Base-by-base conservation (phyloP, 2,329 filamentous ascomycete species). In the Boeremia exigua region DNA sequence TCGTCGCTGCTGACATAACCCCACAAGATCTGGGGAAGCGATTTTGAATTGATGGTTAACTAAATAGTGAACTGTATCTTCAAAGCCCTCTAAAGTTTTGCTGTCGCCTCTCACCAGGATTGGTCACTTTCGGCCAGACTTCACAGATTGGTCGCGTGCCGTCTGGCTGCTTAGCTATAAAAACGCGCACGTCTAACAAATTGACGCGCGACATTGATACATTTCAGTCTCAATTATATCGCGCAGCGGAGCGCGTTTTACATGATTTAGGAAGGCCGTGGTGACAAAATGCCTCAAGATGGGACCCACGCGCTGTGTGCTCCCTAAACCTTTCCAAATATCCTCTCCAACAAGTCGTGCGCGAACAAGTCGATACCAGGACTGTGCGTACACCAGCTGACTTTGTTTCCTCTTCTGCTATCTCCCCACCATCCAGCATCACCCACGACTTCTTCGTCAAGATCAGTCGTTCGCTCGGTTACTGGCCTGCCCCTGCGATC, bases 371-470 rank as follows among this genome's bases (percentile, higher is more conserved):
- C 82, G 64, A 85, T 82, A 2, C 88, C 91, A 0, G 91, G 91
- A 60, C 89, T 84, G 46, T 70, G 74, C 45, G 91, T 82, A 74
- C 93, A 88, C 71, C 91, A 84, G 75, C 86, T 84, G 61, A 99
- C 83, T 50, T 91, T 84, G 77, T 98, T 99, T 6, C 93, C 92
- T 67, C 85, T 87, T 61, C 79, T 81, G 12, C 78, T 73, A 72
- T 88, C 91, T 69, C 95, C 75, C 95, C 95, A 98, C 48, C 88
- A 80, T 65, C 85, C 76, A 75, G 86, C 81, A 74, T 98, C 94
- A 36, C 88, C 90, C 0, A 87, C 82, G 28, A 87, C 81, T 46
- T 81, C 75, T 19, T 66, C 74, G 7, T 69, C 63, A 56, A 68
- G 49, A 60, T 55, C 71, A 12, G 66, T 69, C 39, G 63, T 54